These are phyloP conservation scores for Leccinum subfulvum DNA, from an alignment of 1,284 basidiomycete species.

Conservation along the genomic window DNA sequence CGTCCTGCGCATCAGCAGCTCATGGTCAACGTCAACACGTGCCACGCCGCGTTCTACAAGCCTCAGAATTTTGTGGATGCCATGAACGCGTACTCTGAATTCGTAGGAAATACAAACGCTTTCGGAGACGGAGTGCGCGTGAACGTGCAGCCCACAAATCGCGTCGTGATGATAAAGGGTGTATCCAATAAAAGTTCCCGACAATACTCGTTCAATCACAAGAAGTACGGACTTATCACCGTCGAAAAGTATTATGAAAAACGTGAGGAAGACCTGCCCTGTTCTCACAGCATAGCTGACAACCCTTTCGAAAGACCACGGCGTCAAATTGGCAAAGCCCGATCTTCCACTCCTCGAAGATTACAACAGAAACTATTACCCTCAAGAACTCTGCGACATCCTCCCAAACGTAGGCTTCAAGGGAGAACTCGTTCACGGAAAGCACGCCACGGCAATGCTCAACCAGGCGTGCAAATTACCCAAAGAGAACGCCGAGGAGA, in stretches of 20 bases:
- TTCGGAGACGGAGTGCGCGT: conserved; percentile 67
- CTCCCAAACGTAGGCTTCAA: conserved; percentile 66
- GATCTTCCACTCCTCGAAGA: conserved; percentile 63
- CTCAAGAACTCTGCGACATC: conserved; percentile 71
- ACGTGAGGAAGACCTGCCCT: conserved; percentile 42
- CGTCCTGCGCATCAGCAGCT: conserved; percentile 68
- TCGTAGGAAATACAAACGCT: conserved; percentile 45
- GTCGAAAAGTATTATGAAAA: conserved; percentile 63
- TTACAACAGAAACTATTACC: conserved; percentile 56
- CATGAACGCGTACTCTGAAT: conserved; percentile 49
- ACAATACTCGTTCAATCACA: conserved; percentile 53
- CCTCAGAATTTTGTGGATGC: conserved; percentile 60
- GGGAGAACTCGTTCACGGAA: conserved; percentile 61
- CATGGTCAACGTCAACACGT: conserved; percentile 79
- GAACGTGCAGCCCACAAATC: conserved; percentile 54
- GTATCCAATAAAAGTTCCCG: conserved; percentile 46
- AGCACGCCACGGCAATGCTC: conserved; percentile 71
- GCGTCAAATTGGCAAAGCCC: conserved; percentile 47
- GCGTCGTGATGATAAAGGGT: conserved; percentile 59
- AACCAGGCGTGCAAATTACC: conserved; percentile 63
- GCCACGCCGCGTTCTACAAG: conserved; percentile 73
- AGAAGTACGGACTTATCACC: conserved; percentile 48
- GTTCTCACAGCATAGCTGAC: conserved; percentile 1
- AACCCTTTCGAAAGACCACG: conserved; percentile 47
- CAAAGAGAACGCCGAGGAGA: conserved; percentile 59